Conservation (phyloP, 768 basidiomycete species). For the Lactarius vividus region DNA sequence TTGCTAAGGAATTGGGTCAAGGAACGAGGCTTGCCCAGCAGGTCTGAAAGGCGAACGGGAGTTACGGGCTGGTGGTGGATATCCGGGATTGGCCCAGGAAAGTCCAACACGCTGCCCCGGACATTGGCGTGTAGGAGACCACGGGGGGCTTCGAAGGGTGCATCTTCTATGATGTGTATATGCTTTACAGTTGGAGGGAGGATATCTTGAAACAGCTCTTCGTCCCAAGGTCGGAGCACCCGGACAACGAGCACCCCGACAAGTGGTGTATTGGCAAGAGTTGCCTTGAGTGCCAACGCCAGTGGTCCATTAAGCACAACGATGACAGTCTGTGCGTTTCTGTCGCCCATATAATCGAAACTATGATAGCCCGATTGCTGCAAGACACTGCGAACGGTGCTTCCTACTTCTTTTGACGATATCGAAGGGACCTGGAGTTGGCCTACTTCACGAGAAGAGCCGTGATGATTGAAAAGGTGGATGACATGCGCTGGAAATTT, state of each 20-base stretch:
- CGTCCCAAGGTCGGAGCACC: constrained; percentile 82
- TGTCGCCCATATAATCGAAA: constrained; percentile 74
- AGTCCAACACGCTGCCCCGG: constrained; percentile 53
- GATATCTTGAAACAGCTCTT: constrained; percentile 53
- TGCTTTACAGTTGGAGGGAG: constrained; percentile 58
- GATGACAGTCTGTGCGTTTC: constrained; percentile 58
- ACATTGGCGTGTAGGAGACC: constrained; percentile 74
- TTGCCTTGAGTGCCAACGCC: constrained; percentile 58
- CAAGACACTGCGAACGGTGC: constrained; percentile 49
- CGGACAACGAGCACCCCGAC: constrained; percentile 71
- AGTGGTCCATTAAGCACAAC: constrained; percentile 75
- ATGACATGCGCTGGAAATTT: constrained; percentile 68
- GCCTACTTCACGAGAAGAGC: constrained; percentile 72
- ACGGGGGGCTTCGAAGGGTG: constrained; percentile 56
- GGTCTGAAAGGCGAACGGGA: constrained; percentile 54
- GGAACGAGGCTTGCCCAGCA: constrained; percentile 42
- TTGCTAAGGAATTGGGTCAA: constrained; percentile 44
- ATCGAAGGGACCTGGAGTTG: constrained; percentile 46
- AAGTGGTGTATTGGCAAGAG: constrained; percentile 44
- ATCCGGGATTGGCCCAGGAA: constrained; percentile 34
- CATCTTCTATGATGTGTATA: constrained; percentile 79
- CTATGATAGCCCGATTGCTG: constrained; percentile 60
- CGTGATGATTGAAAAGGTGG: constrained; percentile 89
- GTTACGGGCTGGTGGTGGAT: constrained; percentile 59
- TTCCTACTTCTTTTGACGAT: constrained; percentile 32